These are phyloP conservation scores for Pseudogymnoascus sp. DNA, from an alignment of 2,329 filamentous ascomycete genomes.

Conservation along the genomic window DNA sequence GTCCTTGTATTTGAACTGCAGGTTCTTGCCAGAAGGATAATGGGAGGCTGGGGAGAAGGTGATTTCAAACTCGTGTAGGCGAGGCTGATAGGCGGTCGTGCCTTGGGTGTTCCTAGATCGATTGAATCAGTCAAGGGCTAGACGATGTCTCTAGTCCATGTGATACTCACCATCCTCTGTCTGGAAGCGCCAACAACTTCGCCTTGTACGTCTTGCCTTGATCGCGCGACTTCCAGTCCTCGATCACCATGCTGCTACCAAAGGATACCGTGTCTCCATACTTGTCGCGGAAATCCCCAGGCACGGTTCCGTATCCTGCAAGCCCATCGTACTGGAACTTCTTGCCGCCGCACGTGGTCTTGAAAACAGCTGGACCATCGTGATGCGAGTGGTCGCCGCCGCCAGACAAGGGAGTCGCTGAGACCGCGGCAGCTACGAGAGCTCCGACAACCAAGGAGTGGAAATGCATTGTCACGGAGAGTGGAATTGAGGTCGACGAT, in stretches of 20 bases:
- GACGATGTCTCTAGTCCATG: not conserved
- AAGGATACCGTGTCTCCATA: conserved; percentile 62
- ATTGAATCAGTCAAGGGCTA: not conserved
- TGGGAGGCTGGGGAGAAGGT: conserved; percentile 46
- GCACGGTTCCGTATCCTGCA: conserved; percentile 56
- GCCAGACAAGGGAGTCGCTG: not conserved
- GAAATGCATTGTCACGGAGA: not conserved
- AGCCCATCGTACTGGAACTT: conserved; percentile 58
- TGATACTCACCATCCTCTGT: conserved; percentile 53
- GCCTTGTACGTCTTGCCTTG: not conserved
- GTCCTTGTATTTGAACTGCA: conserved; percentile 54
- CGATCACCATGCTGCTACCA: conserved; percentile 56
- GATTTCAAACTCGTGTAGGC: conserved; percentile 60
- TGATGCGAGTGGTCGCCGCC: not conserved
- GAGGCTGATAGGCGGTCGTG: conserved; percentile 58
- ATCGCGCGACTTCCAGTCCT: conserved; percentile 50
- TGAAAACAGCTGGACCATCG: conserved; percentile 11
- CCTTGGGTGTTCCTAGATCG: conserved; percentile 55
- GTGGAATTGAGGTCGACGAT: not conserved
- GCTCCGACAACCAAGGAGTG: not conserved
- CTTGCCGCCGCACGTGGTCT: conserved; percentile 50
- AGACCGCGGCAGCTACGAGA: not conserved
- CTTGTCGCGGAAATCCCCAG: conserved; percentile 52
- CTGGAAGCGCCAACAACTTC: conserved; percentile 54
- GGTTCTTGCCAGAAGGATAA: conserved; percentile 49